Evolutionary conservation across 23 red algal genomes (phyloP), one percentile per base, ranked within the genome.

Genomic region (Gracilaria domingensis): DNA sequence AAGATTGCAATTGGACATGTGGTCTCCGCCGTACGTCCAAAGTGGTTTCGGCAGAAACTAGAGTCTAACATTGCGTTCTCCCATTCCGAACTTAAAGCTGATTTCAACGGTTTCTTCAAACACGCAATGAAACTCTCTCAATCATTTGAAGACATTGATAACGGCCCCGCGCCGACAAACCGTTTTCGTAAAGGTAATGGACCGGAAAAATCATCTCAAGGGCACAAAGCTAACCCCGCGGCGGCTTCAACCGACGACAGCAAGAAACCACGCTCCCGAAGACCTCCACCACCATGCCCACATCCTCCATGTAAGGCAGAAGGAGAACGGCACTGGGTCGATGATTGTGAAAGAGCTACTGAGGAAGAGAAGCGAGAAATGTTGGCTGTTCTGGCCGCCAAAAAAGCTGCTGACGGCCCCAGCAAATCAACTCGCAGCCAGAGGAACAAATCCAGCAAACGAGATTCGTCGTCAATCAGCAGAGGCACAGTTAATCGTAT

Each of bases 341-440:
- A 64, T 17, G 80, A 83, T 35, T 83, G 80, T 32, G 26, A 50
- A 20, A 21, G 0, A 12, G 49, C 54, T 25, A 83, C 80, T 7
- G 80, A 83, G 36, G 25, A 60, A 0, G 30, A 83, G 21, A 83
- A 83, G 24, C 23, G 30, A 61, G 34, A 83, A 8, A 26, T 60
- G 35, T 9, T 36, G 36, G 80, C 80, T 4, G 80, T 26, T 12
- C 9, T 83, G 26, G 1, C 47, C 7, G 80, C 70, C 11, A 9
- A 75, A 29, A 40, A 75, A 49, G 70, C 23, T 5, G 70, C 70
- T 24, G 70, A 75, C 70, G 70, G 70, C 8, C 70, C 70, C 28
- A 24, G 24, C 20, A 75, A 35, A 49, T 45, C 35, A 6, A 75
- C 70, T 5, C 35, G 70, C 23, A 45, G 36, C 20, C 70, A 75